Evolutionary conservation across 352 stramenopile genomes (phyloP).

Genomic region (Phytophthora fragariae): DNA sequence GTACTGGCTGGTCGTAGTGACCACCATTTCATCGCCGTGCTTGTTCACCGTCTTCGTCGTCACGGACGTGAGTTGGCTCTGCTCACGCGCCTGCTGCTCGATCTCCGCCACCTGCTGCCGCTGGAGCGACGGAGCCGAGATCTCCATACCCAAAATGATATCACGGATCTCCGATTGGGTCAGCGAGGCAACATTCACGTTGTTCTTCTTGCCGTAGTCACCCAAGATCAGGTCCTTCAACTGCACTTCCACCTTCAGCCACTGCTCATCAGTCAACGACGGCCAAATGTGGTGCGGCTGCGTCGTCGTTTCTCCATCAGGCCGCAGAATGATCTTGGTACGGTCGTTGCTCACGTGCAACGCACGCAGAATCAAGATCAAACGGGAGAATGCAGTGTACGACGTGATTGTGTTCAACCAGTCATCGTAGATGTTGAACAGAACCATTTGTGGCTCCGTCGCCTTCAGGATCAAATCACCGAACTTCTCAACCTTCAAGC

Average conservation of each 20-base stretch:
- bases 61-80: slow-evolving; percentile 98
- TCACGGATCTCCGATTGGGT: slow-evolving; percentile 99
- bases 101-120: slow-evolving; percentile 99
- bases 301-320: slow-evolving; percentile 98
- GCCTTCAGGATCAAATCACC: slow-evolving; percentile 99
- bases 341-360: slow-evolving; percentile 97
- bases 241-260: slow-evolving; percentile 99
- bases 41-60: slow-evolving; percentile 99
- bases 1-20: slow-evolving; percentile 99
- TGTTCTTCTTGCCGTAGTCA: slow-evolving; percentile 99
- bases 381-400: slow-evolving; percentile 99
- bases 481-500: slow-evolving; percentile 99
- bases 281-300: slow-evolving; percentile 99
- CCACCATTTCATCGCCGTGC: slow-evolving; percentile 99
- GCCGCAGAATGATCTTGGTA: slow-evolving; percentile 97
- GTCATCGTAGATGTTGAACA: slow-evolving; percentile 99
- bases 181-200: slow-evolving; percentile 99
- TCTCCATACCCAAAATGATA: slow-evolving; percentile 99
- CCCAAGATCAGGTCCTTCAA: slow-evolving; percentile 99
- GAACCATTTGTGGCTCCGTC: slow-evolving; percentile 99
- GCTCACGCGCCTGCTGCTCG: slow-evolving; percentile 98
- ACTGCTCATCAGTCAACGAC: slow-evolving; percentile 98
- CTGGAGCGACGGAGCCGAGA: slow-evolving; percentile 98
- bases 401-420: slow-evolving; percentile 99
- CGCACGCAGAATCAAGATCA: slow-evolving; percentile 99